phyloP scores from a whole-genome alignment of 2,329 filamentous ascomycete genomes.

The Aschersonia sp. region DNA sequence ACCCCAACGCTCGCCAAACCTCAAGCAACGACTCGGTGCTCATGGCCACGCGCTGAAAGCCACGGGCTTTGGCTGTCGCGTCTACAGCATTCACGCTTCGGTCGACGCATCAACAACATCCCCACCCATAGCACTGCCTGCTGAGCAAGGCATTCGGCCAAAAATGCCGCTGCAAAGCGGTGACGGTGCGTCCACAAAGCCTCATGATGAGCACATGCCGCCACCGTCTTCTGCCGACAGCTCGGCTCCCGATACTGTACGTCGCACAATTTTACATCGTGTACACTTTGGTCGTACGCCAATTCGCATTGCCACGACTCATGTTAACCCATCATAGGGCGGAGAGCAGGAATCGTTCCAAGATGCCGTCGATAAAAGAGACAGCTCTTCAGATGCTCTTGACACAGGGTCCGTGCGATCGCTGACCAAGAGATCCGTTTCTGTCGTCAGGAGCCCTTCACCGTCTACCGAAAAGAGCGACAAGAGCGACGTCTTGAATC shows the following conservation, averaged over 20 bases:
- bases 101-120: neutral
- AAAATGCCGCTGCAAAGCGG: slow-evolving; percentile 20
- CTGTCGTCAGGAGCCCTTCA: slow-evolving; percentile 14
- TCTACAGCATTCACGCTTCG: neutral
- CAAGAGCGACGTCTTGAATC: neutral
- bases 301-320: neutral
- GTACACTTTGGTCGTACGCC: neutral
- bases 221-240: slow-evolving; percentile 16
- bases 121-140: neutral
- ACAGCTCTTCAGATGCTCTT: slow-evolving; percentile 42
- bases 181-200: slow-evolving; percentile 12
- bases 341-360: slow-evolving; percentile 46
- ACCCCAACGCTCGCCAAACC: neutral
- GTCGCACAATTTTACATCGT: slow-evolving; percentile 5
- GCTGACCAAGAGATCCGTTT: slow-evolving; percentile 34
- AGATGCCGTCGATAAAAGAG: slow-evolving; percentile 54
- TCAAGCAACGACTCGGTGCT: neutral
- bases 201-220: slow-evolving; percentile 9
- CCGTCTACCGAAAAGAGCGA: slow-evolving; percentile 1
- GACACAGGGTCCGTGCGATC: slow-evolving; percentile 53
- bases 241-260: slow-evolving; percentile 14
- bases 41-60: slow-evolving; percentile 6
- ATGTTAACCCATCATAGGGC: slow-evolving; percentile 11
- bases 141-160: slow-evolving; percentile 4
- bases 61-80: neutral